These are phyloP conservation scores for Aspergillus glaucus DNA, from an alignment of 2,329 filamentous ascomycete genomes.

Conservation along the genomic window DNA sequence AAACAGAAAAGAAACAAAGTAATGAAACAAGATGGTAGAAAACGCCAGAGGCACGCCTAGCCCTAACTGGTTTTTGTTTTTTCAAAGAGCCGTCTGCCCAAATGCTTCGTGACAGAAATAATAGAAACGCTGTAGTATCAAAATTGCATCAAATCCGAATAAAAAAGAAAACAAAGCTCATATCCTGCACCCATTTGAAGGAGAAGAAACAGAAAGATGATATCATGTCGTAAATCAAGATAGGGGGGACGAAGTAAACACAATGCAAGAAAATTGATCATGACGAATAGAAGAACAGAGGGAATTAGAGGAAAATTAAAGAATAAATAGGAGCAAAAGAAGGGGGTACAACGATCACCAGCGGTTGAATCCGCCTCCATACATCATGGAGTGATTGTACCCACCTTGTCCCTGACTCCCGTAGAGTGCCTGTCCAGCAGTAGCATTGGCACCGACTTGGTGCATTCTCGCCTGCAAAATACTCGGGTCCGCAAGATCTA, in stretches of 20 bases:
- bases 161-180: conserved; percentile 13
- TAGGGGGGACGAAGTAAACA: conserved; percentile 17
- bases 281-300: conserved; percentile 10
- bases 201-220: conserved; percentile 13
- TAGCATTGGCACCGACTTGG: conserved; percentile 69
- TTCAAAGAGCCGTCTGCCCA: conserved; percentile 26
- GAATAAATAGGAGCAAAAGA: conserved; percentile 10
- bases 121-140: conserved; percentile 17
- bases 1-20: conserved; percentile 12
- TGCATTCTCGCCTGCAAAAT: conserved; percentile 98
- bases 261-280: conserved; percentile 19
- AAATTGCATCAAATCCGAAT: conserved; percentile 17
- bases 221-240: conserved; percentile 28
- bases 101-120: conserved; percentile 25
- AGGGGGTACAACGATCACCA: conserved; percentile 49
- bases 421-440: conserved; percentile 79
- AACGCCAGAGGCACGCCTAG: conserved; percentile 31
- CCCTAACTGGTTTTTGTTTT: conserved; percentile 25
- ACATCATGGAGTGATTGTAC: conserved; percentile 81
- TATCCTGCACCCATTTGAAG: conserved; percentile 20
- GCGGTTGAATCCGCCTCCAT: conserved; percentile 60
- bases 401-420: conserved; percentile 84
- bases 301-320: conserved; percentile 2
- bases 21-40: conserved; percentile 17
- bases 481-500: conserved; percentile 99